These are phyloP conservation scores for Rhinocladiella mackenziei DNA, from an alignment of 2,329 filamentous ascomycete genomes.

Conservation along the genomic window DNA sequence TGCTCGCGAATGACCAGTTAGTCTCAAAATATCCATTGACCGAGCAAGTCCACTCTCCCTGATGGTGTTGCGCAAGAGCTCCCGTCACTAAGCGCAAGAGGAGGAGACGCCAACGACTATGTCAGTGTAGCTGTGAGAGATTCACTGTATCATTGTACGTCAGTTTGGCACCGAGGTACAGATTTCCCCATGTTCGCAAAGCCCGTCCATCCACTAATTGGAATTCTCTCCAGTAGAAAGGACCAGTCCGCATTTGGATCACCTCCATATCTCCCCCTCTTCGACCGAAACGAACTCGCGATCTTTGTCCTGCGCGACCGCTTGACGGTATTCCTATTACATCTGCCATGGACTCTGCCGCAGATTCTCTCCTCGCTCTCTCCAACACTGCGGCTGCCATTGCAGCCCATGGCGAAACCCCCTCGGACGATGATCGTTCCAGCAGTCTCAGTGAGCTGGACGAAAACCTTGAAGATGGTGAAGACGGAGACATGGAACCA, in stretches of 20 bases:
- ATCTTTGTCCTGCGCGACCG: too few species aligned
- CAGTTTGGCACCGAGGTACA: neutral
- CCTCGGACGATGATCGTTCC: constrained; percentile 66
- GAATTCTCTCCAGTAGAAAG: constrained; percentile 4
- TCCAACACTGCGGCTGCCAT: constrained; percentile 35
- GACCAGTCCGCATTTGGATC: constrained; percentile 1
- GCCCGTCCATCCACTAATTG: neutral
- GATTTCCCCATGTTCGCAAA: neutral
- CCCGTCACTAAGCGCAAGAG: constrained; percentile 10
- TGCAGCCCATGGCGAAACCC: constrained; percentile 41
- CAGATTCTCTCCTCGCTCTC: constrained; percentile 33
- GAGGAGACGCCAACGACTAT: constrained; percentile 9
- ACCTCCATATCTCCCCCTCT: too few species aligned
- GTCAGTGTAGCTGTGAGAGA: constrained; percentile 13
- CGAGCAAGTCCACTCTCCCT: too few species aligned
- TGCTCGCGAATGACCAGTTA: too few species aligned
- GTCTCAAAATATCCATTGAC: too few species aligned
- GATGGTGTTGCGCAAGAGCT: constrained; percentile 7
- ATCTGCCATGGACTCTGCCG: constrained; percentile 40
- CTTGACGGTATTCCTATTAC: neutral
- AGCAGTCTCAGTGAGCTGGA: constrained; percentile 93
- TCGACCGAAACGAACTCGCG: neutral
- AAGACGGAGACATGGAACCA: constrained; percentile 28
- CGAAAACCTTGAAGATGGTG: constrained; percentile 57
- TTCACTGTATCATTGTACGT: constrained; percentile 10